Percentiles rank a stretch among this genome's conserved stretches.
These are phyloP conservation scores for Tanozyma kutaoensis DNA, from an alignment of 805 yeast genomes.

Conservation along the genomic window DNA sequence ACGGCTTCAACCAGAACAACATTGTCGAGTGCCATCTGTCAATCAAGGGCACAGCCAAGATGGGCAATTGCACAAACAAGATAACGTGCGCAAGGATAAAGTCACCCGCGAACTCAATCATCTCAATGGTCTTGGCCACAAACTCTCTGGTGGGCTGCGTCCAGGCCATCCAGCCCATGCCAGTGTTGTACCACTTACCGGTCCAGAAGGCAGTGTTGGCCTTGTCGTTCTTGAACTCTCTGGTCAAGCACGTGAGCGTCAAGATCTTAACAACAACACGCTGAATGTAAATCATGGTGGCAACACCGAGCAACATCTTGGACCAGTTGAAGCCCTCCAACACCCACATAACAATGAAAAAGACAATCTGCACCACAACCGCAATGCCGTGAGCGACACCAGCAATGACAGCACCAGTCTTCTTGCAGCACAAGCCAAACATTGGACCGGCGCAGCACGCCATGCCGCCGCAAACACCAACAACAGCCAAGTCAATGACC, in stretches of 20 bases:
- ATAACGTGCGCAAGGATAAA: constrained; percentile 85
- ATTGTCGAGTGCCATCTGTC: constrained; percentile 97
- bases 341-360: constrained; percentile 95
- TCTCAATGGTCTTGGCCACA: constrained; percentile 83
- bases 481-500: constrained; percentile 76
- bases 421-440: constrained; percentile 89
- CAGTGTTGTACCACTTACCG: constrained; percentile 96
- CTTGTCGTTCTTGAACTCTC: constrained; percentile 94
- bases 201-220: constrained; percentile 99
- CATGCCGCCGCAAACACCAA: constrained; percentile 62
- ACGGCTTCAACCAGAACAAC: constrained; percentile 97
- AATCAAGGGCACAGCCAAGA: constrained; percentile 70
- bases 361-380: constrained; percentile 72
- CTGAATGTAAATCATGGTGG: constrained; percentile 77
- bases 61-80: constrained; percentile 80
- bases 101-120: constrained; percentile 94
- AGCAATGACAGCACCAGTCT: constrained; percentile 92
- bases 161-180: constrained; percentile 86
- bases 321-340: constrained; percentile 84
- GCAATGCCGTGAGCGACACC: constrained; percentile 94
- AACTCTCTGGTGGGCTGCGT: constrained; percentile 96
- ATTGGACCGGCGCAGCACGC: constrained; percentile 98
- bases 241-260: constrained; percentile 66
- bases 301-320: constrained; percentile 76
- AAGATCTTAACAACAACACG: constrained; percentile 76